phyloP scores from a whole-genome alignment of 2,329 filamentous ascomycete genomes.

The Pestalotiopsis sp. region DNA sequence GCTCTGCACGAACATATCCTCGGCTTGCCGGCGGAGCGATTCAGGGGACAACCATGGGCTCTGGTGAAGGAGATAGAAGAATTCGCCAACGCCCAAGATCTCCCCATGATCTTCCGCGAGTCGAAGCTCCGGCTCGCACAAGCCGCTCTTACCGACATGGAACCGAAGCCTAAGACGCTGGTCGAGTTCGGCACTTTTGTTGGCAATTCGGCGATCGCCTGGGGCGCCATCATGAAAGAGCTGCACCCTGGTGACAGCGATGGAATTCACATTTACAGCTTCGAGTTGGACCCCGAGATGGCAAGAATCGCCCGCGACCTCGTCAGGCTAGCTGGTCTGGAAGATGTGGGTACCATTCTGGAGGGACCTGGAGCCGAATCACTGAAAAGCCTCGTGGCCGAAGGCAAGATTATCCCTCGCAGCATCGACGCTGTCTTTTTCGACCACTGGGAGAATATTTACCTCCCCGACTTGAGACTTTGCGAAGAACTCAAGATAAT shows the following conservation, averaged over 20 bases:
- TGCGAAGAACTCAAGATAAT: constrained; percentile 37
- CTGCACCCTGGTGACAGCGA: constrained; percentile 17
- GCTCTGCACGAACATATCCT: background rate
- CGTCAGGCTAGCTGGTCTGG: constrained; percentile 35
- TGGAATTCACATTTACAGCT: constrained; percentile 35
- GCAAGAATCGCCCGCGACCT: constrained; percentile 34
- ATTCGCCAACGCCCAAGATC: constrained; percentile 29
- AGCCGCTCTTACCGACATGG: constrained; percentile 23
- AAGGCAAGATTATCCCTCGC: constrained; percentile 27
- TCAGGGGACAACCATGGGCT: constrained; percentile 27
- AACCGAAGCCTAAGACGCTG: constrained; percentile 31
- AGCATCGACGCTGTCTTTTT: constrained; percentile 37
- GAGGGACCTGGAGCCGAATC: constrained; percentile 35
- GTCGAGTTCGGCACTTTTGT: constrained; percentile 40
- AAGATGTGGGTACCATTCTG: constrained; percentile 34
- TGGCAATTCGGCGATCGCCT: constrained; percentile 38
- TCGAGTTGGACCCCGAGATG: constrained; percentile 36
- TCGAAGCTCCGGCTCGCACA: constrained; percentile 30
- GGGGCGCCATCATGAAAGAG: constrained; percentile 28
- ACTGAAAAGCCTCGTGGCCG: constrained; percentile 27
- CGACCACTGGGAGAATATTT: constrained; percentile 33
- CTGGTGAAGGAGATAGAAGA: constrained; percentile 33
- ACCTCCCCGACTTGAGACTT: constrained; percentile 37
- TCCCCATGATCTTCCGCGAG: constrained; percentile 35
- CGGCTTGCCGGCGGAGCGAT: background rate